Percentiles rank a stretch among this genome's conserved stretches.
phyloP scores from a whole-genome alignment of 2,329 filamentous ascomycete genomes.

The Exophiala sp. region DNA sequence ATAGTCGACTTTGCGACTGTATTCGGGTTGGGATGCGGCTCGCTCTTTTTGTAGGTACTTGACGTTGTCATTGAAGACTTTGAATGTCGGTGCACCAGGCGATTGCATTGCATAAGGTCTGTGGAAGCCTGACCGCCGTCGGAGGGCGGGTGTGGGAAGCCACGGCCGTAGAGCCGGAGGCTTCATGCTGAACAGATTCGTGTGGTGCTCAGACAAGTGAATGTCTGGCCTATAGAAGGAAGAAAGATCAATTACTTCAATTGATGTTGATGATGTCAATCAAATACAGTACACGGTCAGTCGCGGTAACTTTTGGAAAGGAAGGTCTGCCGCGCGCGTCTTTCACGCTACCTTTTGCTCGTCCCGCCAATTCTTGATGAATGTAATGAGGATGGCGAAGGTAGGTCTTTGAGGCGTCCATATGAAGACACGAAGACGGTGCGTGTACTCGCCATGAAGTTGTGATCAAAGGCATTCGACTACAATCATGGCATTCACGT shows the following conservation, averaged over 20 bases:
- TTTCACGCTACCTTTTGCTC: too few relatives aligned
- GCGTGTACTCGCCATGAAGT: too few relatives aligned
- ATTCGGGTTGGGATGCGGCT: conserved; percentile 65
- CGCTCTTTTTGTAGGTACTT: conserved; percentile 94
- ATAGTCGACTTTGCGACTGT: conserved; percentile 81
- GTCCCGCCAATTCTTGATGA: too few relatives aligned
- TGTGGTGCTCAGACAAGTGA: conserved; percentile 22
- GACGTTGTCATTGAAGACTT: conserved; percentile 83
- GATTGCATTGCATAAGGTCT: conserved; percentile 71
- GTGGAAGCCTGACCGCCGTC: conserved; percentile 16
- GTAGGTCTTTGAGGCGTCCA: too few relatives aligned
- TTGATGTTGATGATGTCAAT: conserved; percentile 14
- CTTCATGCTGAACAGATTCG: conserved; percentile 17
- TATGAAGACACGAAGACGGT: too few relatives aligned
- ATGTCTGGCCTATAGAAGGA: conserved; percentile 17
- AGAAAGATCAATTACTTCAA: not conserved
- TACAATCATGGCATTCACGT: conserved; percentile 50
- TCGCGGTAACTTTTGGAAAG: too few relatives aligned
- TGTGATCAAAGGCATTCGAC: not conserved
- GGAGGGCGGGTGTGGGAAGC: conserved; percentile 20
- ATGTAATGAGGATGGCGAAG: too few relatives aligned
- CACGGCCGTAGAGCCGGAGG: conserved; percentile 18
- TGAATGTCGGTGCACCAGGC: conserved; percentile 70
- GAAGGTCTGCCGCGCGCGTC: too few relatives aligned
- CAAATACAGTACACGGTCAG: not conserved